Evolutionary conservation across 345 rosid genomes (phyloP).

Genomic region (Diplotaxis tenuifolia): DNA sequence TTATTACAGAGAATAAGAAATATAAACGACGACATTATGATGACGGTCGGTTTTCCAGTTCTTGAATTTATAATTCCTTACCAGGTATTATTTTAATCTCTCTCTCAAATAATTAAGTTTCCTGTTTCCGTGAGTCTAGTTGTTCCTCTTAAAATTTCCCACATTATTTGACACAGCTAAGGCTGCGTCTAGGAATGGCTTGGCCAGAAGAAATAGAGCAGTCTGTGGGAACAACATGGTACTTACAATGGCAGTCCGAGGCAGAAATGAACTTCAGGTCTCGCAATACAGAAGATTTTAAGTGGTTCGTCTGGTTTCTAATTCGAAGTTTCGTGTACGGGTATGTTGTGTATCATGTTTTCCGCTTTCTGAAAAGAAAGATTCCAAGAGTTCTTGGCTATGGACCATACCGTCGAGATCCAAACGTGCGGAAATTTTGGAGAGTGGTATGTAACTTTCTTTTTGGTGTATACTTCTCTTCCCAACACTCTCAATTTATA

Average conservation of each 20-base stretch:
- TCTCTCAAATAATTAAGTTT: background rate
- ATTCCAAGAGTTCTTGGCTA: constrained; percentile 69
- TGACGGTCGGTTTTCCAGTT: constrained; percentile 60
- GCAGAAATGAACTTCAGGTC: constrained; percentile 64
- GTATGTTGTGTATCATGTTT: constrained; percentile 56
- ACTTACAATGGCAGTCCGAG: constrained; percentile 80
- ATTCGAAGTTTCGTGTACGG: constrained; percentile 60
- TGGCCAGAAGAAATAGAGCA: constrained; percentile 87
- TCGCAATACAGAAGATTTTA: constrained; percentile 53
- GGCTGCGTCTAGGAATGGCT: constrained; percentile 77
- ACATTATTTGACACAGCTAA: constrained; percentile 48
- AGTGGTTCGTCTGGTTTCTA: constrained; percentile 70
- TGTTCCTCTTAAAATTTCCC: background rate
- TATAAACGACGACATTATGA: constrained; percentile 72
- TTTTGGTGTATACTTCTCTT: constrained; percentile 8
- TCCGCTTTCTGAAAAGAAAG: constrained; percentile 68
- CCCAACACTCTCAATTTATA: constrained; percentile 6
- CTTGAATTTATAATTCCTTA: constrained; percentile 69
- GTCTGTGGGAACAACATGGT: constrained; percentile 79
- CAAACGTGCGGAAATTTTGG: constrained; percentile 63
- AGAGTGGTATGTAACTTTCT: constrained; percentile 65
- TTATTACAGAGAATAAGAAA: constrained; percentile 46
- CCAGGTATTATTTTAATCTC: constrained; percentile 50
- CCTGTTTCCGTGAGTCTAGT: background rate
- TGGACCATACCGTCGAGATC: constrained; percentile 76